A percentile compares a stretch with the other conserved stretches of the same genome.
Conservation (phyloP, 129 eudicot species). For the Helianthus tuberosus region DNA sequence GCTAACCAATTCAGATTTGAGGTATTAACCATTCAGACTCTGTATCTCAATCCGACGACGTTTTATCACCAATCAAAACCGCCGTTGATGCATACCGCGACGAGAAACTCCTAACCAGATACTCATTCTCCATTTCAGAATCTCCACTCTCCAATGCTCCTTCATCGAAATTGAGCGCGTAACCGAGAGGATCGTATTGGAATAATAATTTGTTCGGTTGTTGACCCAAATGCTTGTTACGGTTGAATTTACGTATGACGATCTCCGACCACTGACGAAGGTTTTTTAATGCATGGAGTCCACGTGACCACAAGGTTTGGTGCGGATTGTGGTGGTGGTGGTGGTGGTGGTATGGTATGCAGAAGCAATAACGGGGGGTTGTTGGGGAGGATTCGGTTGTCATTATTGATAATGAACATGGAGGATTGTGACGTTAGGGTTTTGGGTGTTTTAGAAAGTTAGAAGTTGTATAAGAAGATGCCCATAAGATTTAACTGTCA, state of each 20-base stretch:
- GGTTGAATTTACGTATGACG: slow-evolving; percentile 66
- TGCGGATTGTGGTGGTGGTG: not conserved
- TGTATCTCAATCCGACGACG: slow-evolving; percentile 42
- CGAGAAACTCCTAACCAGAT: slow-evolving; percentile 52
- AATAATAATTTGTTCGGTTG: slow-evolving; percentile 32
- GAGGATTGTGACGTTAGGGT: slow-evolving; percentile 26
- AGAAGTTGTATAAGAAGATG: no score
- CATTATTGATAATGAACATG: not conserved
- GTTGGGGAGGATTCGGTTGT: slow-evolving; percentile 6
- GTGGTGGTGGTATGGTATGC: slow-evolving; percentile 36
- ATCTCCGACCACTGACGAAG: slow-evolving; percentile 79
- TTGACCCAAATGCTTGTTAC: slow-evolving; percentile 34
- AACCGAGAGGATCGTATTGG: slow-evolving; percentile 74
- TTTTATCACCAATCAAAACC: slow-evolving; percentile 20
- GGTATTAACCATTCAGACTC: not conserved
- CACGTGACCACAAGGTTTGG: slow-evolving; percentile 36
- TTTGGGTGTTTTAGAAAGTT: slow-evolving; percentile 15
- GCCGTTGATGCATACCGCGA: slow-evolving; percentile 50
- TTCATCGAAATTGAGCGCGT: slow-evolving; percentile 71
- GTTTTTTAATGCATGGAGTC: slow-evolving; percentile 48
- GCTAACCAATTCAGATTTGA: no score
- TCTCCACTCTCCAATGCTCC: slow-evolving; percentile 40
- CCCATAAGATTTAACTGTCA: no score
- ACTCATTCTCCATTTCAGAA: slow-evolving; percentile 45
- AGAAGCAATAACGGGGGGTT: slow-evolving; percentile 38